These are phyloP conservation scores for Globisporangium megalacanthum DNA, from an alignment of 352 stramenopile genomes.

Conservation along the genomic window DNA sequence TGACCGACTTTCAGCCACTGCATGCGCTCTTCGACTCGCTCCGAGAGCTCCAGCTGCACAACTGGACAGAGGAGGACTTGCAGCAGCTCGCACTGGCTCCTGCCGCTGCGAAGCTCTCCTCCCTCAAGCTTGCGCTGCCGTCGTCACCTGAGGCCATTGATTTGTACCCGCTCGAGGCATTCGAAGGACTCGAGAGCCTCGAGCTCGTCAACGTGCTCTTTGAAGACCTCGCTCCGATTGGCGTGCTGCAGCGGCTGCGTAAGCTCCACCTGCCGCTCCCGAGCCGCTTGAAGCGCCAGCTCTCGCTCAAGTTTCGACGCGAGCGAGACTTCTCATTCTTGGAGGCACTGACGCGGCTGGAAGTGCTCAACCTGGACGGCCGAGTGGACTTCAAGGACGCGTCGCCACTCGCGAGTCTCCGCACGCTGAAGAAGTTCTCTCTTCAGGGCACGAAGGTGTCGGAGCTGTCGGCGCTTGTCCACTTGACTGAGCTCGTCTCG, in stretches of 20 bases:
- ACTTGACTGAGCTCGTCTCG: constrained; percentile 28
- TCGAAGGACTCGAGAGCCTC: constrained; percentile 33
- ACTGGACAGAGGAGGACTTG: constrained; percentile 37
- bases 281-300: constrained; percentile 36
- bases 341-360: constrained; percentile 21
- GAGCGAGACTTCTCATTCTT: constrained; percentile 48
- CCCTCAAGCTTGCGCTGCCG: constrained; percentile 31
- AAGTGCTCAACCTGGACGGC: constrained; percentile 43
- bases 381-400: constrained; percentile 61
- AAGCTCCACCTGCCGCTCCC: constrained; percentile 45
- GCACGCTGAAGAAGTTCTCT: constrained; percentile 34
- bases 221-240: constrained; percentile 38
- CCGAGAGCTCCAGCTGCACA: constrained; percentile 30
- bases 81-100: constrained; percentile 20
- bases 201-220: constrained; percentile 49
- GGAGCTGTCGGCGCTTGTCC: constrained; percentile 23
- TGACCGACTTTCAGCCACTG: constrained; percentile 30
- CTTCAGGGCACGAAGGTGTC: constrained; percentile 52
- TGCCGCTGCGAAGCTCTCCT: constrained; percentile 6
- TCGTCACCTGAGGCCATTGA: constrained; percentile 33
- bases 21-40: constrained; percentile 21
- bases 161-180: constrained; percentile 31
- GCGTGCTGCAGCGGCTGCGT: constrained; percentile 37
- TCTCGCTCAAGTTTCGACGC: constrained; percentile 30
- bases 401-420: constrained; percentile 25